Percentiles rank a stretch among this genome's conserved stretches.
Conservation (phyloP, 192 early-diverging fungal genomes). For the Umbelopsis sp. region DNA sequence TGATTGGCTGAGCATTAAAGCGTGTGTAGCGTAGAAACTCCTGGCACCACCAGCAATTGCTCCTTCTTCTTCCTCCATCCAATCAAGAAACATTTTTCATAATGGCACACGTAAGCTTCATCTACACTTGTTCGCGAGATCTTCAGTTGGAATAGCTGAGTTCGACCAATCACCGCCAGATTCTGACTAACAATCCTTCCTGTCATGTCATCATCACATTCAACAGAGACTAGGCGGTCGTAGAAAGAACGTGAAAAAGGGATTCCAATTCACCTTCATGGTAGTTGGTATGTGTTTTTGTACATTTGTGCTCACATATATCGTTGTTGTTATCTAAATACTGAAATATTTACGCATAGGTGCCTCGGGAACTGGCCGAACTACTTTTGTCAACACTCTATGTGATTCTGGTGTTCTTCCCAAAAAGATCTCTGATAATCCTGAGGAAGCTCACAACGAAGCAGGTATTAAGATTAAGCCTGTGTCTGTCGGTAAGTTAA, state of each 20-base stretch:
- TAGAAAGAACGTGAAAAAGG: slow-evolving; percentile 95
- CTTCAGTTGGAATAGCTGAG: neutral
- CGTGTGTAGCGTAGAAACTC: slow-evolving; percentile 19
- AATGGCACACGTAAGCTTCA: slow-evolving; percentile 31
- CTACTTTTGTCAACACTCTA: slow-evolving; percentile 98
- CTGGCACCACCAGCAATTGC: slow-evolving; percentile 4
- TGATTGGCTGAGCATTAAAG: slow-evolving; percentile 4
- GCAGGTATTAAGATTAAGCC: slow-evolving; percentile 91
- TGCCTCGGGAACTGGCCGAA: slow-evolving; percentile 94
- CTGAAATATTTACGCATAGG: slow-evolving; percentile 47
- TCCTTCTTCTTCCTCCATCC: slow-evolving; percentile 5
- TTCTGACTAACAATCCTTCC: slow-evolving; percentile 4
- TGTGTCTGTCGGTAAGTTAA: slow-evolving; percentile 62
- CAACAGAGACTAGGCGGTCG: slow-evolving; percentile 63
- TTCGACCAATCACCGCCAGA: neutral
- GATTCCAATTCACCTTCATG: slow-evolving; percentile 97
- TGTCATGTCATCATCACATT: slow-evolving; percentile 42
- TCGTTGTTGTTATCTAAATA: neutral
- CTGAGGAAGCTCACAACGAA: slow-evolving; percentile 79
- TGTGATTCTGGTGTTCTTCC: slow-evolving; percentile 81
- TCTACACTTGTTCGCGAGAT: neutral
- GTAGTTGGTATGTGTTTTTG: slow-evolving; percentile 73
- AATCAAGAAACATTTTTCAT: slow-evolving; percentile 17
- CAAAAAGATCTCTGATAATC: slow-evolving; percentile 62
- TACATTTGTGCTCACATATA: neutral